These are phyloP conservation scores for Polygonum aviculare DNA, from an alignment of 148 eudicot species.

Conservation along the genomic window DNA sequence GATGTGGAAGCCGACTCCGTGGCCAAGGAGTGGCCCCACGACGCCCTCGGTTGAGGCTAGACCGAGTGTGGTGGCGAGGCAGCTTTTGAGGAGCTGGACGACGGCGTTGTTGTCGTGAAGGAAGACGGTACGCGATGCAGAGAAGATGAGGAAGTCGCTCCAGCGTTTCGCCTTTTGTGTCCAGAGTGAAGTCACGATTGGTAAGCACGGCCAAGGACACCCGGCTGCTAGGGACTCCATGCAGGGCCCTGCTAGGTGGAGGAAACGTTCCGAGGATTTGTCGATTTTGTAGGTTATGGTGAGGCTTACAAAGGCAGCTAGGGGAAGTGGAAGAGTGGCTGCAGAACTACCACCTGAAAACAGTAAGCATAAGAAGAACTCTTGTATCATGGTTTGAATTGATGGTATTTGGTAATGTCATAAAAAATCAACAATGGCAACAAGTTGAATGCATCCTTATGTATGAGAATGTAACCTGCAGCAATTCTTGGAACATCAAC, in stretches of 20 bases:
- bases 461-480: conserved; percentile 48
- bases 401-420: too few relatives aligned
- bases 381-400: not conserved
- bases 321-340: conserved; percentile 83
- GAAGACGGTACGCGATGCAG: conserved; percentile 85
- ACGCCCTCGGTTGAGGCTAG: conserved; percentile 38
- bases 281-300: conserved; percentile 95
- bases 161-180: conserved; percentile 83
- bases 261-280: conserved; percentile 80
- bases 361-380: not conserved
- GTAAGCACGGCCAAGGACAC: conserved; percentile 96
- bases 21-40: conserved; percentile 79
- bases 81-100: conserved; percentile 70
- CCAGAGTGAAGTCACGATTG: conserved; percentile 85
- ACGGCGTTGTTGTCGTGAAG: conserved; percentile 73
- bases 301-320: conserved; percentile 95
- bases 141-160: conserved; percentile 78
- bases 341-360: conserved; percentile 59
- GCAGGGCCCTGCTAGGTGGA: conserved; percentile 91
- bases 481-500: conserved; percentile 80
- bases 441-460: too few relatives aligned
- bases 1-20: conserved; percentile 69
- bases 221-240: conserved; percentile 85
- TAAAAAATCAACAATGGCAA: too few relatives aligned
- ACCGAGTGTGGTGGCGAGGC: conserved; percentile 62